These are phyloP conservation scores for Parietaria judaica DNA, from an alignment of 306 rosid species.

Conservation along the genomic window DNA sequence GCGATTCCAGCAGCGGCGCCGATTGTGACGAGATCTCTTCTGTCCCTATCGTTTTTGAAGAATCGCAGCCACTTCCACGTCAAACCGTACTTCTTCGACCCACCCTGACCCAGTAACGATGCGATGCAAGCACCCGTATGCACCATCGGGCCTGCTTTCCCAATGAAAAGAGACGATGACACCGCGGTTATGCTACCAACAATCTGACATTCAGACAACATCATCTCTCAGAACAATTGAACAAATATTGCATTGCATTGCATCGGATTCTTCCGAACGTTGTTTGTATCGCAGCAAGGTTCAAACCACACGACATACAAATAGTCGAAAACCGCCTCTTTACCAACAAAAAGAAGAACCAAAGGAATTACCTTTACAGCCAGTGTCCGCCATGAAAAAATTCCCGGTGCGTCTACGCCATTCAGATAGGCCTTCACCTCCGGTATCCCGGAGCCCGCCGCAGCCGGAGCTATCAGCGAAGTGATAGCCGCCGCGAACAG, in stretches of 20 bases:
- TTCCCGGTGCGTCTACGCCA: conserved; percentile 90
- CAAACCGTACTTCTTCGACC: conserved; percentile 58
- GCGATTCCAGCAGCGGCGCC: conserved; percentile 98
- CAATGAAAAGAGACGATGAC: conserved; percentile 71
- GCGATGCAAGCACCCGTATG: conserved; percentile 96
- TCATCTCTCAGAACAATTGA: too few relatives aligned
- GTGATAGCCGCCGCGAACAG: conserved; percentile 61
- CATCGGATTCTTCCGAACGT: too few relatives aligned
- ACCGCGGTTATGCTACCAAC: conserved; percentile 87
- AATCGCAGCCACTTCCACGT: conserved; percentile 74
- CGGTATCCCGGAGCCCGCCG: conserved; percentile 88
- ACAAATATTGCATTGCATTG: too few relatives aligned
- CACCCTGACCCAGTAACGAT: conserved; percentile 76
- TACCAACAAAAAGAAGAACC: neutral
- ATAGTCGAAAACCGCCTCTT: neutral
- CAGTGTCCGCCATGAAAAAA: conserved; percentile 50
- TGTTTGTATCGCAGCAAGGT: neutral
- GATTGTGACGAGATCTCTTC: conserved; percentile 73
- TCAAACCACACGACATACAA: neutral
- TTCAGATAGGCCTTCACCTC: conserved; percentile 96
- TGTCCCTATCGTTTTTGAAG: conserved; percentile 84
- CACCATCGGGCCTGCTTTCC: conserved; percentile 98
- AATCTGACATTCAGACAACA: conserved; percentile 37
- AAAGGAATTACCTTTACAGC: conserved; percentile 54
- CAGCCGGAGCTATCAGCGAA: conserved; percentile 70